Percentiles rank a stretch among this genome's conserved stretches.
phyloP scores from a whole-genome alignment of 257 asterid species.

The Nicotiana paniculata region DNA sequence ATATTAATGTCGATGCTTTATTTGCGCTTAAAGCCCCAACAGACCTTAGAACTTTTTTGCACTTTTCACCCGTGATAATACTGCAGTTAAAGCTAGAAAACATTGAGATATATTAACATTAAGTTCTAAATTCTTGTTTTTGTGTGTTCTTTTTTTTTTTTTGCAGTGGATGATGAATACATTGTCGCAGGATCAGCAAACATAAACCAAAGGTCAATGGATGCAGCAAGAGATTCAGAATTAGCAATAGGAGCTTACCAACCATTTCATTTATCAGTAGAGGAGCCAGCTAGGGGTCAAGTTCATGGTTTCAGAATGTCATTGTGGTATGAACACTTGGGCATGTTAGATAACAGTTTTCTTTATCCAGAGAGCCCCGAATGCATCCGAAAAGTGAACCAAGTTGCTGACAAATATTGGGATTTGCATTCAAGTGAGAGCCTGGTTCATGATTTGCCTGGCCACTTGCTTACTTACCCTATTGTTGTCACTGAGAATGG shows the following conservation, averaged over 20 bases:
- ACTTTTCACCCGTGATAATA: too few relatives aligned
- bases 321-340: slow-evolving; percentile 13
- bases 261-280: slow-evolving; percentile 1
- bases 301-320: slow-evolving; percentile 14
- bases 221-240: slow-evolving; percentile 4
- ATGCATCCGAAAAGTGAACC: slow-evolving; percentile 13
- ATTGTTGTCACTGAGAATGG: slow-evolving; percentile 9
- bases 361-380: slow-evolving; percentile 5
- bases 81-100: not conserved
- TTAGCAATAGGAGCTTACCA: slow-evolving; percentile 10
- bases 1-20: too few relatives aligned
- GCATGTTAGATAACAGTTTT: slow-evolving; percentile 11
- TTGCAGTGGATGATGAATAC: slow-evolving; percentile 11
- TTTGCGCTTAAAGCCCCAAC: too few relatives aligned
- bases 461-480: slow-evolving; percentile 13
- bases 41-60: too few relatives aligned
- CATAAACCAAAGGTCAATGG: slow-evolving; percentile 6
- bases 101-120: not conserved
- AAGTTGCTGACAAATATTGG: slow-evolving; percentile 13
- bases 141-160: not conserved
- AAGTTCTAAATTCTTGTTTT: not conserved
- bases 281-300: slow-evolving; percentile 10
- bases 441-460: slow-evolving; percentile 7
- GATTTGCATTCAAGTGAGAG: slow-evolving; percentile 11
- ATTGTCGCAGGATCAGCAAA: not conserved